phyloP scores from a whole-genome alignment of 495 filamentous ascomycete species.

The Patellaria atrata region DNA sequence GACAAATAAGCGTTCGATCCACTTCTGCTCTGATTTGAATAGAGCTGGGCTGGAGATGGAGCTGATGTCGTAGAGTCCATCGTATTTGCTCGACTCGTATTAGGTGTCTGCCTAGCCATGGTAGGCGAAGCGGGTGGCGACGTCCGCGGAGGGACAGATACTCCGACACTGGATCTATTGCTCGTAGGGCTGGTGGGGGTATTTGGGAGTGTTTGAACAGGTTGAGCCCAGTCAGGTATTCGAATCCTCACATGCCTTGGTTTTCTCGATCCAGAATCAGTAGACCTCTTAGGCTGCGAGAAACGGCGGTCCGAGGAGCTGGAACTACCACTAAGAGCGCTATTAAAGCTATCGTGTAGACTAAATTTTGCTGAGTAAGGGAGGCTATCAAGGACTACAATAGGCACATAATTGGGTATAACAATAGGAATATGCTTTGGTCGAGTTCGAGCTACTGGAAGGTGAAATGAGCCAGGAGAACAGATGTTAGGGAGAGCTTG shows the following conservation, averaged over 20 bases:
- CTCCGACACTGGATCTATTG: conserved; percentile 1
- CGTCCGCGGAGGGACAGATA: conserved; percentile 2
- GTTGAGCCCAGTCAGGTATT: conserved; percentile 26
- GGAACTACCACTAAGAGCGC: conserved; percentile 13
- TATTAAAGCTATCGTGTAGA: conserved; percentile 12
- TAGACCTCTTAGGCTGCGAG: conserved; percentile 17
- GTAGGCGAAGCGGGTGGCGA: conserved; percentile 15
- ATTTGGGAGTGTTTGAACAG: conserved; percentile 17
- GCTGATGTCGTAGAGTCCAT: conserved; percentile 46
- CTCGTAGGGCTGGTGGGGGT: conserved; percentile 7
- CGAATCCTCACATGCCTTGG: conserved; percentile 29
- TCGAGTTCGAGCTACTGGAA: conserved; percentile 6
- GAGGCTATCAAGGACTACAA: conserved; percentile 17
- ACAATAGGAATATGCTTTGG: conserved; percentile 32
- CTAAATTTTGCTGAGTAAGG: conserved; percentile 15
- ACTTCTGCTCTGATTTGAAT: conserved; percentile 15
- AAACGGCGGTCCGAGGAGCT: conserved; percentile 18
- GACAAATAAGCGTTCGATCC: conserved; percentile 15
- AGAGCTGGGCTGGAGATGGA: conserved; percentile 26
- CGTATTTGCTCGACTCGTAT: conserved; percentile 35
- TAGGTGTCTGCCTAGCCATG: conserved; percentile 27
- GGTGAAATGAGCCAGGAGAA: neutral
- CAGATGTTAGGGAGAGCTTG: neutral
- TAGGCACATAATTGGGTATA: conserved; percentile 25
- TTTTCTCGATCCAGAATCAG: conserved; percentile 11